Conservation (phyloP, 148 eudicot genomes). For the Limonium bicolor region DNA sequence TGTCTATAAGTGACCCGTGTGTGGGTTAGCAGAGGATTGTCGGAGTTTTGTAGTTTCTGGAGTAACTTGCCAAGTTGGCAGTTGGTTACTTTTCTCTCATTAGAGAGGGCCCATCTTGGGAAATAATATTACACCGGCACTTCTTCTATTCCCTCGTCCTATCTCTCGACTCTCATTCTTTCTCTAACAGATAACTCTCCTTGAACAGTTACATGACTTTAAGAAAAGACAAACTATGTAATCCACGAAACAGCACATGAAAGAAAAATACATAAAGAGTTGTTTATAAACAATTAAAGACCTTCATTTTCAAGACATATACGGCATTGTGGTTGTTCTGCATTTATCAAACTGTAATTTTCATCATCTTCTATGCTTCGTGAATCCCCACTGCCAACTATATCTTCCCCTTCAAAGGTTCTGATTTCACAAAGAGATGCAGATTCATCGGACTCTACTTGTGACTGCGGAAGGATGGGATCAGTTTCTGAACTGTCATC, state of each 20-base stretch:
- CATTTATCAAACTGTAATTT: conserved; percentile 34
- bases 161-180: too few species aligned
- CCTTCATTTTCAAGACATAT: conserved; percentile 91
- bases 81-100: too few species aligned
- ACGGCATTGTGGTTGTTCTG: conserved; percentile 80
- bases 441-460: conserved; percentile 29
- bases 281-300: conserved; percentile 4
- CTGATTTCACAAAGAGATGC: conserved; percentile 62
- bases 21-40: too few species aligned
- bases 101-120: too few species aligned
- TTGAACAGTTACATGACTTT: neutral
- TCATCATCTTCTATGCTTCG: conserved; percentile 29
- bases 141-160: too few species aligned
- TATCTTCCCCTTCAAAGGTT: conserved; percentile 32
- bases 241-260: neutral
- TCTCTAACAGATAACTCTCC: neutral
- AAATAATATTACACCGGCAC: too few species aligned
- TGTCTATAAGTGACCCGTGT: too few species aligned
- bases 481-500: conserved; percentile 73
- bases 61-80: neutral
- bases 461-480: conserved; percentile 58
- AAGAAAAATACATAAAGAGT: neutral
- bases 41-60: too few species aligned
- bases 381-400: conserved; percentile 16
- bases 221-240: neutral